Conservation (phyloP, 148 eudicot genomes). For the Polygonum maritimum region DNA sequence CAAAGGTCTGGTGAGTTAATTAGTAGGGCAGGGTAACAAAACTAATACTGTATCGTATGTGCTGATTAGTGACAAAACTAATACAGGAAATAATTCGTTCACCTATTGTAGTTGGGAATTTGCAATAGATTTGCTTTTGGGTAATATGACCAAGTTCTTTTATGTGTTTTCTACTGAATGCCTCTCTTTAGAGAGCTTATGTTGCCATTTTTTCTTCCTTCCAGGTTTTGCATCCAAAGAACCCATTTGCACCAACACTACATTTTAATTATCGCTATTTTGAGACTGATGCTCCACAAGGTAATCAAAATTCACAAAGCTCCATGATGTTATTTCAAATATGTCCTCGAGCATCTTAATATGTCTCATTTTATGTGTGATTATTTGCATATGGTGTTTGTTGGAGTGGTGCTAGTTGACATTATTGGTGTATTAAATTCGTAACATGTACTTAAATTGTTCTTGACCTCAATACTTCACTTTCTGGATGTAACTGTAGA, state of each 20-base stretch:
- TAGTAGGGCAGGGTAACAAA: background rate
- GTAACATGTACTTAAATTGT: background rate
- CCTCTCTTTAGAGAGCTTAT: background rate
- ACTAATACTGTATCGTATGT: background rate
- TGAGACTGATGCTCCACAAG: constrained; percentile 97
- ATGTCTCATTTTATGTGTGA: background rate
- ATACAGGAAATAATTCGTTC: background rate
- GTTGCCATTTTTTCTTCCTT: background rate
- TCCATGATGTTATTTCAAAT: background rate
- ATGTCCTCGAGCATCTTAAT: background rate
- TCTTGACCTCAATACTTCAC: background rate
- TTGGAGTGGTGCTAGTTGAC: background rate
- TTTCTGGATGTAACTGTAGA: background rate
- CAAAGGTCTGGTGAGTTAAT: background rate
- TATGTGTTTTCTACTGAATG: background rate
- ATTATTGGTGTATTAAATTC: background rate
- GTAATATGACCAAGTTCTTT: background rate
- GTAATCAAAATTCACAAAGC: constrained; percentile 21
- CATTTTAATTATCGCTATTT: constrained; percentile 97
- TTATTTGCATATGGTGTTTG: background rate
- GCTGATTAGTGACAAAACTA: background rate
- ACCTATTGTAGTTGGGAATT: background rate
- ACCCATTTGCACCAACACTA: constrained; percentile 95
- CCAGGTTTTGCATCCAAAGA: constrained; percentile 95
- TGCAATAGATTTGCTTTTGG: background rate